Percentiles rank a stretch among this genome's conserved stretches.
Conservation (phyloP, 192 early-diverging fungal genomes). For the Helicostylum pulchrum region DNA sequence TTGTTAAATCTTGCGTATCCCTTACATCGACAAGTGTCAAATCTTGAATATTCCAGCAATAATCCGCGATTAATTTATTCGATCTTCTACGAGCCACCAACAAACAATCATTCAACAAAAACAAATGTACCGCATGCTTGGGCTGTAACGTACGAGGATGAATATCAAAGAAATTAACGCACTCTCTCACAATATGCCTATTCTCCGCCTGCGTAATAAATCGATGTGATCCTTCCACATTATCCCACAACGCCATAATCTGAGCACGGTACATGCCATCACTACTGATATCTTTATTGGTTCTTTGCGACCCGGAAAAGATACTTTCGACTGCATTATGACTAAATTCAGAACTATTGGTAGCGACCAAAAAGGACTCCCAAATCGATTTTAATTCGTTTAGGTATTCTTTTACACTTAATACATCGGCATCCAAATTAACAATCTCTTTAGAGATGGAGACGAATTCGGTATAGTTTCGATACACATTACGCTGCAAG, state of each 20-base stretch:
- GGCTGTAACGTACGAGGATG: conserved; percentile 71
- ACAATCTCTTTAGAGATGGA: conserved; percentile 83
- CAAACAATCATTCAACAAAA: conserved; percentile 82
- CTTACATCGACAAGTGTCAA: conserved; percentile 82
- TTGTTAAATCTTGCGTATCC: conserved; percentile 69
- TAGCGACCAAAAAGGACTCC: conserved; percentile 46
- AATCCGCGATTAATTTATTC: conserved; percentile 72
- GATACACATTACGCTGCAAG: conserved; percentile 79
- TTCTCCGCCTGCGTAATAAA: conserved; percentile 67
- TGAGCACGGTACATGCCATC: conserved; percentile 53
- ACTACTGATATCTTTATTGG: conserved; percentile 26
- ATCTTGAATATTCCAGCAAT: conserved; percentile 74
- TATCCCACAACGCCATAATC: conserved; percentile 55
- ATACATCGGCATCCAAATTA: conserved; percentile 74
- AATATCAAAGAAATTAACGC: conserved; percentile 71
- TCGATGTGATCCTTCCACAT: conserved; percentile 58
- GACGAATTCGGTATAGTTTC: conserved; percentile 84
- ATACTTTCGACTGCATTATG: conserved; percentile 11
- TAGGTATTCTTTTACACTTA: conserved; percentile 62
- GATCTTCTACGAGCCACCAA: conserved; percentile 79
- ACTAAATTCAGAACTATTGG: conserved; percentile 35
- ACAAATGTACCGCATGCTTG: conserved; percentile 74
- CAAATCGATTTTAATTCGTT: conserved; percentile 58
- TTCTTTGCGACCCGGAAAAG: background rate
- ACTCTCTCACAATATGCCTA: conserved; percentile 72